Base-by-base conservation (phyloP, 805 yeast genomes). In the Candida khao-thaluensis region DNA sequence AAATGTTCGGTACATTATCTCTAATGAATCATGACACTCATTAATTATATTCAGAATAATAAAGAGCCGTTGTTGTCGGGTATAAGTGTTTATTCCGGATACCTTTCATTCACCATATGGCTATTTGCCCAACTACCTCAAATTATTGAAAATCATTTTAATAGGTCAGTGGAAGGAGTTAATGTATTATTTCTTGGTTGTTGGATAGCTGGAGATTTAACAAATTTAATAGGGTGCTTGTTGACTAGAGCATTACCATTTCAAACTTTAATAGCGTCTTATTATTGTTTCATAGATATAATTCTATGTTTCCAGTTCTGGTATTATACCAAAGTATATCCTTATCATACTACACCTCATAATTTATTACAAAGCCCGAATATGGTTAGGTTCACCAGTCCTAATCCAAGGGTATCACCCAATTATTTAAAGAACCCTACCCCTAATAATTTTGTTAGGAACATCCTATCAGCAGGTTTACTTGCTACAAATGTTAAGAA, bases 211-310 rank as follows among this genome's bases (percentile, higher is more conserved):
- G 71, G 72, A 12, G 72, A 52, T 31, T 58, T 70, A 15, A 71
- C 79, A 7, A 73, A 78, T 30, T 59, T 82, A 20, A 32, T 74
- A 0, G 97, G 96, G 0, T 87, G 95, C 44, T 43, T 85, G 0
- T 56, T 88, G 33, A 88, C 96, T 0, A 57, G 76, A 5, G 96
- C 90, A 44, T 66, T 88, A 33, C 79, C 82, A n/a, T 90, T 89
- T 60, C 97, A 89, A 56, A 74, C 79, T 8, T 64, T 80, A 16
- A 64, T 89, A 12, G 86, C 95, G 0, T 42, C 74, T 2, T 90
- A 90, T 60, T 89, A 85, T 56, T 66, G 91, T 36, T 60, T 71
- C 41, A 84, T 85, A 45, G 97, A 90, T 60, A 38, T 74, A 17
- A 65, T 86, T 8, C 66, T 90, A 20, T 70, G 81, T 34, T 69